Evolutionary conservation across 2,329 filamentous ascomycete genomes (phyloP).

Genomic region (Thermothelomyces thermophilus): DNA sequence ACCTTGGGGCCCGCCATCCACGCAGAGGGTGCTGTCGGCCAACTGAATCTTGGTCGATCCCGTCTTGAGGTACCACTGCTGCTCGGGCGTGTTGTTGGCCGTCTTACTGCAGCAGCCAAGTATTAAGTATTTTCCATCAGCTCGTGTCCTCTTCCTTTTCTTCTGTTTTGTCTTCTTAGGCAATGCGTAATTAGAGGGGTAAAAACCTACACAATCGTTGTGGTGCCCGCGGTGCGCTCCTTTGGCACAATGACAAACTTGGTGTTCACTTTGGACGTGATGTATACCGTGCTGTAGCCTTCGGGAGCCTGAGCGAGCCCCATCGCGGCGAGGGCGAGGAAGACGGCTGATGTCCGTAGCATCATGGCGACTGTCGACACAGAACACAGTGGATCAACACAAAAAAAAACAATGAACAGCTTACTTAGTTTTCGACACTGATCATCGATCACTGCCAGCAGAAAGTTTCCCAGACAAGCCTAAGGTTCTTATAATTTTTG

Average conservation of each 20-base stretch:
- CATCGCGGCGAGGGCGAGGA: slow-evolving; percentile 31
- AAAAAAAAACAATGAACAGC: no score
- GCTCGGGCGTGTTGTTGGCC: slow-evolving; percentile 29
- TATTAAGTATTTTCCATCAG: background rate
- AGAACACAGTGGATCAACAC: no score
- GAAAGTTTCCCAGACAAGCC: no score
- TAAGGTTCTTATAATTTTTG: background rate
- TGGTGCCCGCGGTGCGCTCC: slow-evolving; percentile 28
- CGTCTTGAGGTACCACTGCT: slow-evolving; percentile 36
- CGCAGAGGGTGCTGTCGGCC: slow-evolving; percentile 33
- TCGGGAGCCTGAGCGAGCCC: slow-evolving; percentile 32
- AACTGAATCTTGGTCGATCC: slow-evolving; percentile 34
- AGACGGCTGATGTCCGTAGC: slow-evolving; percentile 26
- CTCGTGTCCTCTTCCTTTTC: no score
- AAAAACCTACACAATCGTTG: slow-evolving; percentile 32
- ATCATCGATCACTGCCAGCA: no score
- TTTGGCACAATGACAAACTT: slow-evolving; percentile 37
- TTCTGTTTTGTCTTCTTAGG: no score
- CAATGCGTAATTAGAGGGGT: background rate
- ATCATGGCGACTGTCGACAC: slow-evolving; percentile 19
- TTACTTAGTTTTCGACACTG: no score
- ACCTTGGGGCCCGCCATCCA: slow-evolving; percentile 35
- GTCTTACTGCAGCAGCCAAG: slow-evolving; percentile 27
- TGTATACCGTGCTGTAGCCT: slow-evolving; percentile 34
- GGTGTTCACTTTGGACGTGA: slow-evolving; percentile 34